Evolutionary conservation across 108 stramenopile genomes (phyloP).

Genomic region (Parietichytrium sp.): DNA sequence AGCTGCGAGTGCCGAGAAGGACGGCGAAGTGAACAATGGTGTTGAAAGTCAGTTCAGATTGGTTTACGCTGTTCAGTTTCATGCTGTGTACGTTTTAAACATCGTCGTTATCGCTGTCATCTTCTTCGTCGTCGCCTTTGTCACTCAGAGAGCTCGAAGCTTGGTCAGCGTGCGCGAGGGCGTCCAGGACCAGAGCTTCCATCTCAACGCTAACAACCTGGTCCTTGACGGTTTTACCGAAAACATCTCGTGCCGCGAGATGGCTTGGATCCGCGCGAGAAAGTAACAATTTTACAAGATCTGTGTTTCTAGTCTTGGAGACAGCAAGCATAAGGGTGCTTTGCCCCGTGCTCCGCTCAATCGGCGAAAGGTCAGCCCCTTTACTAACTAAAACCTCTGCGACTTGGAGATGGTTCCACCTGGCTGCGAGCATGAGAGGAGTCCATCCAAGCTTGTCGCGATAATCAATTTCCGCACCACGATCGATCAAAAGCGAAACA

Average conservation of each 20-base stretch:
- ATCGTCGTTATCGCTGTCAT: not conserved
- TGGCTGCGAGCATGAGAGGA: not conserved
- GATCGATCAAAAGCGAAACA: not conserved
- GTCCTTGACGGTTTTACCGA: not conserved
- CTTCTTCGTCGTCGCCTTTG: not conserved
- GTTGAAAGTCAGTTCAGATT: too few species aligned
- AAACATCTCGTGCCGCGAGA: not conserved
- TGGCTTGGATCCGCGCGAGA: not conserved
- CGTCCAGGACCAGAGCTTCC: not conserved
- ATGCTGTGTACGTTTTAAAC: too few species aligned
- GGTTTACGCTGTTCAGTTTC: too few species aligned
- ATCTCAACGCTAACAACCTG: not conserved
- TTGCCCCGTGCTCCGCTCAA: not conserved
- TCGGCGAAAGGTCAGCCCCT: not conserved
- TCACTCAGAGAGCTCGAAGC: not conserved
- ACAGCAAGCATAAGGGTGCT: not conserved
- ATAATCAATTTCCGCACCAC: not conserved
- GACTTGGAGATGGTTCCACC: not conserved
- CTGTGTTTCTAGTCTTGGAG: not conserved
- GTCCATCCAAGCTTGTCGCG: constrained; percentile 34
- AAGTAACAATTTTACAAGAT: not conserved
- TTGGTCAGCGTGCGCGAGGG: not conserved
- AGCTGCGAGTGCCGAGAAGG: too few species aligned
- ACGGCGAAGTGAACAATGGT: too few species aligned
- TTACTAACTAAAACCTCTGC: not conserved